A percentile compares a stretch with the other conserved stretches of the same genome.
Evolutionary conservation across 2,329 filamentous ascomycete species (phyloP).

Genomic region (Cladobotryum mycophilum): DNA sequence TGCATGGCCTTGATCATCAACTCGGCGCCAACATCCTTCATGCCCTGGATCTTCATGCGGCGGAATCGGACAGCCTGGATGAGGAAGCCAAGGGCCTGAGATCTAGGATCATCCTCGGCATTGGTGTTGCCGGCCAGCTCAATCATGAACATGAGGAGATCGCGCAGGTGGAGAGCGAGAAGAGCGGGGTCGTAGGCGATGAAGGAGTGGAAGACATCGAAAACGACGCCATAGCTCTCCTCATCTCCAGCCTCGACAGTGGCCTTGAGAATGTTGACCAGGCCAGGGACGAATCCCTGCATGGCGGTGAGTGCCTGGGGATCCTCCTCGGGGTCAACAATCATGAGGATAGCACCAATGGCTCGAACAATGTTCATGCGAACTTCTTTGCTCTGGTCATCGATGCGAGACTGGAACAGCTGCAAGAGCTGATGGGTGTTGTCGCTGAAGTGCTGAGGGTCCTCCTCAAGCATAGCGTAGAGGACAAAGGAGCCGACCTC

Average conservation of each 20-base stretch:
- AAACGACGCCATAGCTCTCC: conserved; percentile 81
- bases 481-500: conserved; percentile 92
- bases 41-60: conserved; percentile 89
- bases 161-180: conserved; percentile 77
- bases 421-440: conserved; percentile 73
- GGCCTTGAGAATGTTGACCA: conserved; percentile 85
- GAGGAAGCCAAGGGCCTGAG: conserved; percentile 87
- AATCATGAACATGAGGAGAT: conserved; percentile 91
- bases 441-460: conserved; percentile 77
- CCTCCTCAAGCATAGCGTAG: conserved; percentile 82
- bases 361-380: conserved; percentile 91
- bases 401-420: conserved; percentile 80
- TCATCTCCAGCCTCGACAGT: conserved; percentile 76
- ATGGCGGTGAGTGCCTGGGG: conserved; percentile 65
- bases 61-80: conserved; percentile 88
- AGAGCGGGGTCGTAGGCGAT: conserved; percentile 83
- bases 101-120: conserved; percentile 76
- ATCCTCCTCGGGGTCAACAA: conserved; percentile 84
- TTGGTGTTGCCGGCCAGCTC: conserved; percentile 71
- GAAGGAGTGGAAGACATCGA: conserved; percentile 95
- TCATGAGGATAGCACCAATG: conserved; percentile 78
- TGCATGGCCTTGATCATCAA: conserved; percentile 83
- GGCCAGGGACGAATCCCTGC: conserved; percentile 73
- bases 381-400: conserved; percentile 87
- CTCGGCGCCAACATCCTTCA: conserved; percentile 75